These are phyloP conservation scores for Syncephalis plumigaleata DNA, from an alignment of 371 early-diverging fungal genomes.

Conservation along the genomic window DNA sequence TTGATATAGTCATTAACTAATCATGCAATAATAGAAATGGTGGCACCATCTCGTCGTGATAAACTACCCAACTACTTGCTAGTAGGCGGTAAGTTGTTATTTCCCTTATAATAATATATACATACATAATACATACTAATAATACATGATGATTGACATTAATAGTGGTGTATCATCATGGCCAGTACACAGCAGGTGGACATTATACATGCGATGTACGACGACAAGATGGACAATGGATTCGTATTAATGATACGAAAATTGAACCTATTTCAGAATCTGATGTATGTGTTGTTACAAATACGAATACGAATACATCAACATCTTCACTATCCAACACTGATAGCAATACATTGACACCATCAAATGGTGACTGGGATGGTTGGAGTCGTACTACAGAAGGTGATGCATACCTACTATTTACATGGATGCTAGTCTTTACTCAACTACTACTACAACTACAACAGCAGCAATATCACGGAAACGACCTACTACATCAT, in stretches of 20 bases:
- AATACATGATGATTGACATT: slow-evolving; percentile 4
- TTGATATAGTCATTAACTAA: too few species aligned
- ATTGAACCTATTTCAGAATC: slow-evolving; percentile 40
- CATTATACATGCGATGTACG: slow-evolving; percentile 93
- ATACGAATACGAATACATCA: too few species aligned
- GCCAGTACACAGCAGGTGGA: slow-evolving; percentile 73
- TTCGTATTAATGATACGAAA: slow-evolving; percentile 78
- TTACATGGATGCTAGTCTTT: slow-evolving; percentile 17
- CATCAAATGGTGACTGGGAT: too few species aligned
- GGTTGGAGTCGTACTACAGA: slow-evolving; percentile 10
- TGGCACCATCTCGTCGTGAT: slow-evolving; percentile 24
- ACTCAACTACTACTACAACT: background rate
- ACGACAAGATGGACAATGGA: slow-evolving; percentile 61
- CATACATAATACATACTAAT: slow-evolving; percentile 3
- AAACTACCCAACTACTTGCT: background rate
- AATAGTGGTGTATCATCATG: slow-evolving; percentile 92
- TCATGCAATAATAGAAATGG: too few species aligned
- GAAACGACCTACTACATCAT: background rate
- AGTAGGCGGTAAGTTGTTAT: background rate
- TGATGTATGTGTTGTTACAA: slow-evolving; percentile 48
- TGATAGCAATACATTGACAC: background rate
- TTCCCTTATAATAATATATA: background rate
- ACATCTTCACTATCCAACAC: too few species aligned
- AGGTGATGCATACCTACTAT: slow-evolving; percentile 32
- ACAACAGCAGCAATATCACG: too few species aligned